Conservation (phyloP, 1,284 basidiomycete species). For the Fereydounia khargensis region DNA sequence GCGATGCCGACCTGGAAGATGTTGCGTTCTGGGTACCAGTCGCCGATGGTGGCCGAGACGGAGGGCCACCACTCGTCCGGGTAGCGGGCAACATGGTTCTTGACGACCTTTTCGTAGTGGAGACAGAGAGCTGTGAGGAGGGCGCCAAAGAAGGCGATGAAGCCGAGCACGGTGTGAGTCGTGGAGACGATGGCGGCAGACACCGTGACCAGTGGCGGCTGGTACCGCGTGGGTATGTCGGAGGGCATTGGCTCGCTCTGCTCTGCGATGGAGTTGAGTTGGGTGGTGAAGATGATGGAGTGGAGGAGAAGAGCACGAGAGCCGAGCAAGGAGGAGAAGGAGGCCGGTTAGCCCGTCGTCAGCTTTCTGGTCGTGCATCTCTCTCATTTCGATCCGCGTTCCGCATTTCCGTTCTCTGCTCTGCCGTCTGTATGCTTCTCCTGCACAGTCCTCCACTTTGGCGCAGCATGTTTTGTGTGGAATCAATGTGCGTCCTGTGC, state of each 20-base stretch:
- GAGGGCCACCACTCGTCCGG: conserved; percentile 91
- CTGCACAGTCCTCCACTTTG: no score
- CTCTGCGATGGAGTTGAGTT: neutral
- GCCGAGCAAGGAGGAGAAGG: neutral
- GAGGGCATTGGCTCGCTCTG: conserved; percentile 36
- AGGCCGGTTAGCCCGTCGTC: no score
- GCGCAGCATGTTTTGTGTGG: no score
- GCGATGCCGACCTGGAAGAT: conserved; percentile 89
- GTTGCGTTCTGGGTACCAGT: conserved; percentile 85
- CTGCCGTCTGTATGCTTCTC: no score
- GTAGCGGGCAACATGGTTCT: conserved; percentile 77
- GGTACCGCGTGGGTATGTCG: conserved; percentile 10
- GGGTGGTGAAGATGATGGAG: neutral
- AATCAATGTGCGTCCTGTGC: no score
- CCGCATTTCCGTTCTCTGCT: no score
- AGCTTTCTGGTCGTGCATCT: no score
- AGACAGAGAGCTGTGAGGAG: conserved; percentile 69
- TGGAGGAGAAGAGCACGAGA: neutral
- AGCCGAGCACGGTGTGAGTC: conserved; percentile 70
- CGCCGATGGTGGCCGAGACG: conserved; percentile 81
- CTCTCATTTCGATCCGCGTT: no score
- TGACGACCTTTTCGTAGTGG: conserved; percentile 83
- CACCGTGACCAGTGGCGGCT: conserved; percentile 31
- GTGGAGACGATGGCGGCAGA: conserved; percentile 51
- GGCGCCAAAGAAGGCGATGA: conserved; percentile 70